Conservation (phyloP, 2,329 filamentous ascomycete genomes). For the Cryphonectria carpinicola region DNA sequence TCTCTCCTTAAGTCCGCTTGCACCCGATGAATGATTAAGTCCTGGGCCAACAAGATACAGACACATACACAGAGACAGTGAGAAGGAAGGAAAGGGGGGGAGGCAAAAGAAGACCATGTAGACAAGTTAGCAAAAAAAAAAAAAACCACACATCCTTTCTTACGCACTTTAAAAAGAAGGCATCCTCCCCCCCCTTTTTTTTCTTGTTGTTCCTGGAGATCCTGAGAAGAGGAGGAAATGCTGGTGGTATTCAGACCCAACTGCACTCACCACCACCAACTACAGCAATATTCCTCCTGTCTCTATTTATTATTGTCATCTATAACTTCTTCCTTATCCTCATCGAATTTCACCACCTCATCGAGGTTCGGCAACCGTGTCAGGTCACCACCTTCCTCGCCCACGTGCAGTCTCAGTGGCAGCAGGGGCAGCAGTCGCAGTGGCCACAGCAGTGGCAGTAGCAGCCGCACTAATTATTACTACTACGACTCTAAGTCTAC, state of each 20-base stretch:
- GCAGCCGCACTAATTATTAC: not conserved
- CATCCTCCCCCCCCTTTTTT: not conserved
- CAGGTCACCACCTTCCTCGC: not conserved
- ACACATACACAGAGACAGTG: not conserved
- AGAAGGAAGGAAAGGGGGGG: not conserved
- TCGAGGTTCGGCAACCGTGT: conserved; percentile 1
- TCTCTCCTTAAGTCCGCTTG: conserved; percentile 14
- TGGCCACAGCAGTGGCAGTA: not conserved
- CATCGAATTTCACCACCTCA: not conserved
- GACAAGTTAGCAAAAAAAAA: not conserved
- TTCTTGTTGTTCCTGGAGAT: not conserved
- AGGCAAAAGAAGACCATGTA: not conserved
- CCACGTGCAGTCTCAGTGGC: conserved; percentile 3
- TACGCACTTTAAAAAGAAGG: not conserved
- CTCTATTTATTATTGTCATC: not conserved
- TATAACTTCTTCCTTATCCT: not conserved
- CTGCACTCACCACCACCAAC: not conserved
- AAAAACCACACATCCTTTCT: too few species aligned
- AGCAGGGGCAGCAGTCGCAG: not conserved
- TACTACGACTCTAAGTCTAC: not conserved
- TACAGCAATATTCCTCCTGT: not conserved
- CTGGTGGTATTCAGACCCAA: conserved; percentile 3
- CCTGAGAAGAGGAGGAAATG: conserved; percentile 4
- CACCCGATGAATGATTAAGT: conserved; percentile 5
- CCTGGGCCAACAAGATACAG: too few species aligned